These are phyloP conservation scores for Buddleja alternifolia DNA, from an alignment of 257 asterid genomes.

Conservation along the genomic window DNA sequence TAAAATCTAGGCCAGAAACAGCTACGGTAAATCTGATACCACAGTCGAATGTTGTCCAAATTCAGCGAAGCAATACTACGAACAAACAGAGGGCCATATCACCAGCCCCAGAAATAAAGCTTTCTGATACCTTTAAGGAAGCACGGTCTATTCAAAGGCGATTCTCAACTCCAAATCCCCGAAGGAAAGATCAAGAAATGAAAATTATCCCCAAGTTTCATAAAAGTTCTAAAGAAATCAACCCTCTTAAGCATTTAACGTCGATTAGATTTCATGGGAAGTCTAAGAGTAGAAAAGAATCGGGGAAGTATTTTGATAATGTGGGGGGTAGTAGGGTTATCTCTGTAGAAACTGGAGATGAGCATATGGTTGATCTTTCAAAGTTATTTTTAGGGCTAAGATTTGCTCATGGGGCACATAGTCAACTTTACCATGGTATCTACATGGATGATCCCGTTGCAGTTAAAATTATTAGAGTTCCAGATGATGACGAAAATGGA, in stretches of 20 bases:
- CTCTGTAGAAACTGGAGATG: constrained; percentile 59
- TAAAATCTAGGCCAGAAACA: constrained; percentile 45
- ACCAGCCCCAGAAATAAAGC: constrained; percentile 64
- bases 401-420: constrained; percentile 72
- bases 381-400: constrained; percentile 58
- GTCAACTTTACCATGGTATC: constrained; percentile 68
- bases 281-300: constrained; percentile 56
- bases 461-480: constrained; percentile 57
- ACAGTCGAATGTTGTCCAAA: constrained; percentile 41
- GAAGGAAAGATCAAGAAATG: constrained; percentile 49
- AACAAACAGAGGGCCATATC: constrained; percentile 72
- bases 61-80: constrained; percentile 47
- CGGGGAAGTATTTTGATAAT: constrained; percentile 70
- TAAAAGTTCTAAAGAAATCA: constrained; percentile 38
- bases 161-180: constrained; percentile 67
- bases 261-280: constrained; percentile 52
- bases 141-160: constrained; percentile 64
- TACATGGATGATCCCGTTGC: constrained; percentile 68
- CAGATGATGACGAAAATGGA: constrained; percentile 72
- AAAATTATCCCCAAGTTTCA: constrained; percentile 39
- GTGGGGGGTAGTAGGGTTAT: constrained; percentile 68
- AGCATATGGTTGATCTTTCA: constrained; percentile 56
- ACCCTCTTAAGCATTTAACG: constrained; percentile 50
- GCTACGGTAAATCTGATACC: constrained; percentile 31
- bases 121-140: constrained; percentile 73